Evolutionary conservation across 1,139 yeast species (phyloP).

Genomic region (Yamadazyma conglobata): DNA sequence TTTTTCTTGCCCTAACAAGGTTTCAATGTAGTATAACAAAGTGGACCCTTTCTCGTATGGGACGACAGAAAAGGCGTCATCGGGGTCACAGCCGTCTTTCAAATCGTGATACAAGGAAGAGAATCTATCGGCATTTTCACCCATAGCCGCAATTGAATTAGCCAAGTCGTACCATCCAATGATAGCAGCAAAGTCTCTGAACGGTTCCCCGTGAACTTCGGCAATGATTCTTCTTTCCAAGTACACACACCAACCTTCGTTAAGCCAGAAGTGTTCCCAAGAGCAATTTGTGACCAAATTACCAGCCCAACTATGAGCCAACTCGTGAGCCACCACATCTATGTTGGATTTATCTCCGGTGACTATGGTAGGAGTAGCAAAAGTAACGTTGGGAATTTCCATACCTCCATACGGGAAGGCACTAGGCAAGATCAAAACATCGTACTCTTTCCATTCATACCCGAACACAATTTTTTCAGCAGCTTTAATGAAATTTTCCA

Average conservation of each 20-base stretch:
- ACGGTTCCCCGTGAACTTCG: slow-evolving; percentile 68
- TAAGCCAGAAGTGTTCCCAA: slow-evolving; percentile 94
- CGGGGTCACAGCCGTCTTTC: slow-evolving; percentile 70
- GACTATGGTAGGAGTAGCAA: slow-evolving; percentile 86
- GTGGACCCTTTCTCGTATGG: slow-evolving; percentile 93
- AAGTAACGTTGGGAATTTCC: slow-evolving; percentile 92
- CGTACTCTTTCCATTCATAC: slow-evolving; percentile 84
- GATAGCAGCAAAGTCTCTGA: slow-evolving; percentile 77
- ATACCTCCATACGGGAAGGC: slow-evolving; percentile 94
- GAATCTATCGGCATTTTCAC: slow-evolving; percentile 48
- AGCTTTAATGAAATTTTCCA: slow-evolving; percentile 74
- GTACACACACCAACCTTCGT: slow-evolving; percentile 96
- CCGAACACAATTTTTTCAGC: slow-evolving; percentile 78
- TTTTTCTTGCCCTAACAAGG: slow-evolving; percentile 47
- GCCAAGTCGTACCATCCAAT: slow-evolving; percentile 86
- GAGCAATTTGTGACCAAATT: slow-evolving; percentile 85
- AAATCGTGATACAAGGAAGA: slow-evolving; percentile 69
- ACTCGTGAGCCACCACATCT: slow-evolving; percentile 86
- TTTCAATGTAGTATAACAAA: slow-evolving; percentile 69
- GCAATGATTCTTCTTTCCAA: slow-evolving; percentile 82
- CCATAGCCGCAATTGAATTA: slow-evolving; percentile 62
- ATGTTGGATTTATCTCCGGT: slow-evolving; percentile 85
- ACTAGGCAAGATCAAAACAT: slow-evolving; percentile 74
- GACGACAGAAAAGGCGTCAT: slow-evolving; percentile 81
- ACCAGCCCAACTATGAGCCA: slow-evolving; percentile 93